Base-by-base conservation (phyloP, 805 yeast species). In the Candida loeiensis region DNA sequence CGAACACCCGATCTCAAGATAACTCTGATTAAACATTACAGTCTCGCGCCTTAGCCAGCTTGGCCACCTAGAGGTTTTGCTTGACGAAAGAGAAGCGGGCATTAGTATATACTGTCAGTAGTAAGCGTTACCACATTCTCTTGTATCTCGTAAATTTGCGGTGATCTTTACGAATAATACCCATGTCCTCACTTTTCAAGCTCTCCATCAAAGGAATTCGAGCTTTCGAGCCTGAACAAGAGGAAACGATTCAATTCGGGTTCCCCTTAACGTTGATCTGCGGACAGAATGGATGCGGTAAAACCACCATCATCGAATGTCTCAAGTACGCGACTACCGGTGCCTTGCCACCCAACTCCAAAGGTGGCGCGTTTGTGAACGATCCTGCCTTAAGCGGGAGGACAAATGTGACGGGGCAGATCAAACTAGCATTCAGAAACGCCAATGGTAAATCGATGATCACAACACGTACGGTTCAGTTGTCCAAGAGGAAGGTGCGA, bases 211-310 rank as follows among this genome's bases (percentile, higher is more conserved):
- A 82, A 42, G 99, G 99, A 19, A 78, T 93, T 4, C 71, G 99
- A 29, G 89, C 98, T 0, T 93, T 93, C 55, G 91, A 86, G 47
- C 82, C 89, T n/a, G 80, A 81, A 48, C 79, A 79, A 34, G 72
- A 86, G 21, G 96, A 93, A 56, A 82, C 90, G 0, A 87, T 93
- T 44, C 86, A 85, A 54, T 93, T 93, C 63, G 89, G 90, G 12
- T 76, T 77, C 35, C 99, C 99, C 0, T 65, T 93, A 55, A 93
- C 99, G 0, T 70, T 93, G 35, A 91, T 93, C 39, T 95, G 95
- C 20, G 99, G 99, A 0, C 85, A 85, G 37, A 93, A 93, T 62
- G 98, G 99, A 22, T 84, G 95, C 20, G 99, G 99, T 8, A 91
- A 93, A 58, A 93, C 98, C 0, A 90, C 98, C 1, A 82, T 93